Conservation (phyloP, 164 flowering plant genomes). For the Tinospora cordifolia region DNA sequence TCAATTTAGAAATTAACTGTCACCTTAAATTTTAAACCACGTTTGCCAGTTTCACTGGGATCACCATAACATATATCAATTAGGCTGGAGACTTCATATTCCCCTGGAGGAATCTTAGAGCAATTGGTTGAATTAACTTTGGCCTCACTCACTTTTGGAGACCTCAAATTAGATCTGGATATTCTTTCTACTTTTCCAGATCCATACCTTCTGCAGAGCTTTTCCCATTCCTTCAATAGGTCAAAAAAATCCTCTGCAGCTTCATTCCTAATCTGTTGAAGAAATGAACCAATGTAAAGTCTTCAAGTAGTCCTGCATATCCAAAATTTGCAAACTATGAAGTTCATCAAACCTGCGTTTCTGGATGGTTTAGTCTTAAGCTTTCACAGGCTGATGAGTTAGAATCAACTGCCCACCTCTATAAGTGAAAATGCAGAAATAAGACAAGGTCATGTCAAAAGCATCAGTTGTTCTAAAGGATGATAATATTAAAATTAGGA, state of each 20-base stretch:
- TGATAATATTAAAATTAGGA: not conserved
- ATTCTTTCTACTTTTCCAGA: conserved; percentile 14
- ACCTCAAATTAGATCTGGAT: conserved; percentile 15
- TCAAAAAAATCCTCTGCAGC: conserved; percentile 71
- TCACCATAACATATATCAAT: conserved; percentile 78
- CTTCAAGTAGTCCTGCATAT: not conserved
- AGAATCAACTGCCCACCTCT: conserved; percentile 87
- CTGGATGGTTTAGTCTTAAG: conserved; percentile 75
- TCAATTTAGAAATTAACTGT: not conserved
- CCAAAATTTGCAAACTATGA: not conserved
- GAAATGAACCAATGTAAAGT: conserved; percentile 1
- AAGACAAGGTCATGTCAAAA: not conserved
- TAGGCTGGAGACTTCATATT: conserved; percentile 57
- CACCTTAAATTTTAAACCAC: conserved; percentile 67
- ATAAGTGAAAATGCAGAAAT: conserved; percentile 4
- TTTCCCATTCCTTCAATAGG: conserved; percentile 76
- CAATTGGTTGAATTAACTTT: conserved; percentile 15
- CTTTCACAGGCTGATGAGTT: conserved; percentile 67
- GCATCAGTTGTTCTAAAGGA: not conserved
- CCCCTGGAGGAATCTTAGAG: conserved; percentile 33
- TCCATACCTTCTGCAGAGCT: conserved; percentile 45
- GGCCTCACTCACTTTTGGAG: conserved; percentile 10
- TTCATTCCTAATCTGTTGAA: conserved; percentile 69
- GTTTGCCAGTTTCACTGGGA: conserved; percentile 49
- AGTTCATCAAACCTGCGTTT: conserved; percentile 45